phyloP scores from a whole-genome alignment of 352 stramenopile genomes.

The Phytopythium ostracodes region DNA sequence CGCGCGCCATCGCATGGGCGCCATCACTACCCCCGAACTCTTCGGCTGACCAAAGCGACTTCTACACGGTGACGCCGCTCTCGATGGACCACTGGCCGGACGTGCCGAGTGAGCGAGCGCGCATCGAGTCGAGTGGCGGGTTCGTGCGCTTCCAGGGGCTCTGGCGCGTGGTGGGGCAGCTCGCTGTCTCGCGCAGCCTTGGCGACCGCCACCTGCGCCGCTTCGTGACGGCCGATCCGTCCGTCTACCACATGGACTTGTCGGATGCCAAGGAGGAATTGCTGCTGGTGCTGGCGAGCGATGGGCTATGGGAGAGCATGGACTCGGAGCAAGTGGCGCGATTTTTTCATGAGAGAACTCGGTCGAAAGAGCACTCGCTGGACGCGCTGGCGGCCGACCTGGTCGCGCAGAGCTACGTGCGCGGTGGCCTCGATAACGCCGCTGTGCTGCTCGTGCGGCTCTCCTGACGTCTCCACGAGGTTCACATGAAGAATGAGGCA shows the following conservation, averaged over 20 bases:
- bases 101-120: constrained; percentile 31
- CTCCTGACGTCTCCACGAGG: constrained; percentile 5
- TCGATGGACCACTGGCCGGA: constrained; percentile 70
- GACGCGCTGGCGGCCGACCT: constrained; percentile 73
- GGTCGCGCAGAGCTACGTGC: constrained; percentile 91
- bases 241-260: constrained; percentile 47
- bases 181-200: constrained; percentile 91
- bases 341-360: constrained; percentile 30
- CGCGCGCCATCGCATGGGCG: constrained; percentile 56
- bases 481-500: constrained; percentile 15
- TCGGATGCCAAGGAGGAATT: background rate
- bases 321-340: constrained; percentile 37
- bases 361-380: constrained; percentile 27
- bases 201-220: constrained; percentile 86
- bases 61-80: constrained; percentile 20
- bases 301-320: constrained; percentile 78
- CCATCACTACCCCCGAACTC: constrained; percentile 3
- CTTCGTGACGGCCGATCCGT: constrained; percentile 80
- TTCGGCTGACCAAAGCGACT: background rate
- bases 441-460: constrained; percentile 64
- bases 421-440: constrained; percentile 94
- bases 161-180: constrained; percentile 86
- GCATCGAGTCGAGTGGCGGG: constrained; percentile 75
- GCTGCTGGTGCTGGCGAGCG: constrained; percentile 61
- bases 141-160: constrained; percentile 68